Base-by-base conservation (phyloP, 2,329 filamentous ascomycete species). In the Claviceps digitariae region DNA sequence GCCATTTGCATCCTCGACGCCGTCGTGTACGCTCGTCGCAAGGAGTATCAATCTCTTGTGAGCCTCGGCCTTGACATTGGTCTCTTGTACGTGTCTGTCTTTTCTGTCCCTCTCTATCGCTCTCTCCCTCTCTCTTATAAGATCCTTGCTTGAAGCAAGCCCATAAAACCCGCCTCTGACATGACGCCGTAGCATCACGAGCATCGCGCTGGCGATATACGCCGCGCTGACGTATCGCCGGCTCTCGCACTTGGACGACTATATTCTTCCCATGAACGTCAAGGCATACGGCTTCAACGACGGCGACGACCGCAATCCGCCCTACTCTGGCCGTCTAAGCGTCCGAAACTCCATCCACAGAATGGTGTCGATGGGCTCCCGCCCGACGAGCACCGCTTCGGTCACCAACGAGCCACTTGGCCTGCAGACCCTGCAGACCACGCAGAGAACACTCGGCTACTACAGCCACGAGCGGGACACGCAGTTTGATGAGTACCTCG, bases 1-100 rank as follows among this genome's bases (percentile, higher is more conserved):
- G 71, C 70, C 38, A 73, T 76, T 27, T 64, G 81, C 25, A 73
- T 67, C 1, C 67, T 81, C 27, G 76, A 81, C 54, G 64, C 78
- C 27, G 69, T 77, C 38, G 69, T 56, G 63, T 34, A 77, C 55
- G 63, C 72, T 4, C 62, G 70, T 52, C 64, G 67, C 25, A 64
- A 78, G 48, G 69, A 66, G 21, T 62, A 72, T 34, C 80, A 77
- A 64, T 74, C 75, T 0, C 59, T 72, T 5, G 62, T 74, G 7
- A 74, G 1, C 31, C 66, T 81, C 20, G 72, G 63, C 1, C 64
- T 81, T 27, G 77, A 78, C 59, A 67, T 63, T 27, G 63, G 63
- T 2, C 64, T 80, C 36, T 69, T 81, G 75, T 78, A 67, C 63
- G 74, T 62, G 7, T 34, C 31, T 12, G 2, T 34, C 2, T 47